These are phyloP conservation scores for Withania somnifera DNA, from an alignment of 305 asterid species.

Conservation along the genomic window DNA sequence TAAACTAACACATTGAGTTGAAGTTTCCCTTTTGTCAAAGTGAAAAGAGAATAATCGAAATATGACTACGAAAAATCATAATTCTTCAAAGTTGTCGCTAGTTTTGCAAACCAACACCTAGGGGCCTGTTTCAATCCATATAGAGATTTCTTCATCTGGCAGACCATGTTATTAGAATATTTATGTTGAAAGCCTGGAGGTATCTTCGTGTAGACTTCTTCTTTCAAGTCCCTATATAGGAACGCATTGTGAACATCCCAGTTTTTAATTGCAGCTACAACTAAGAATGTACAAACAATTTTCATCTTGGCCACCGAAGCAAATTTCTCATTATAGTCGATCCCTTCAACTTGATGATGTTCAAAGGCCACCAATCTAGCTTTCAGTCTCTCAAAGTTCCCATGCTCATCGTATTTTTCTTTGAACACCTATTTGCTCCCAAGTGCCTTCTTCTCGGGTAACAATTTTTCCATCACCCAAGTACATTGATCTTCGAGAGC, in stretches of 20 bases:
- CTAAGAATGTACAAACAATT: neutral
- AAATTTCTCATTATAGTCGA: neutral
- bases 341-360: neutral
- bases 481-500: neutral
- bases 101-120: no score
- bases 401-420: neutral
- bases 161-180: neutral
- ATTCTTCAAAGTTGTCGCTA: neutral
- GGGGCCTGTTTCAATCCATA: no score
- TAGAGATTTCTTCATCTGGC: neutral
- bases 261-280: neutral
- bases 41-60: neutral
- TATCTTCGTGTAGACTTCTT: neutral
- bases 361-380: neutral
- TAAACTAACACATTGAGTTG: neutral
- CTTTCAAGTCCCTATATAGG: neutral
- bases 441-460: neutral
- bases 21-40: neutral
- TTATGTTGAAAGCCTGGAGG: neutral
- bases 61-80: neutral
- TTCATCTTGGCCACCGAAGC: neutral
- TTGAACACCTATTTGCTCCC: neutral
- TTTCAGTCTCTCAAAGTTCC: neutral
- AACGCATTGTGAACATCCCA: neutral
- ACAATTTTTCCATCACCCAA: neutral